phyloP scores from a whole-genome alignment of 257 asterid species.

The Solanum sejunctum region DNA sequence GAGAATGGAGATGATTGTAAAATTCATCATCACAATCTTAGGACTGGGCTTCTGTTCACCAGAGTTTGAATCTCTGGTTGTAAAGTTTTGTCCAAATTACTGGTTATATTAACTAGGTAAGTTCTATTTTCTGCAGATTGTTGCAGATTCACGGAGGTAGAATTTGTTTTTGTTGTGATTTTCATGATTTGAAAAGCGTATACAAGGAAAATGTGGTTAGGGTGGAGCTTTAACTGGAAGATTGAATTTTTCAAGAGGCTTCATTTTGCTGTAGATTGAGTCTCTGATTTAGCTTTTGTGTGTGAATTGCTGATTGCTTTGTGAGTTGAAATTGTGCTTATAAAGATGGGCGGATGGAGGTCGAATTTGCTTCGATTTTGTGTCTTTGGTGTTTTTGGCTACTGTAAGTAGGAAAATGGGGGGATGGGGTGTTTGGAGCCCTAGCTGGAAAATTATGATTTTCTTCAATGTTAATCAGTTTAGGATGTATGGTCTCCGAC shows the following conservation, averaged over 20 bases:
- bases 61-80: background rate
- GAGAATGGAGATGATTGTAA: background rate
- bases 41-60: background rate
- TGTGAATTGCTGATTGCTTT: background rate
- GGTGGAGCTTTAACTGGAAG: background rate
- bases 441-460: background rate
- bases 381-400: background rate
- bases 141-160: background rate
- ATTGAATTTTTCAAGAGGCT: background rate
- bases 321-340: background rate
- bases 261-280: background rate
- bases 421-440: background rate
- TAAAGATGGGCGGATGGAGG: background rate
- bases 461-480: background rate
- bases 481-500: background rate
- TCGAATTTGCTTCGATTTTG: background rate
- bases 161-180: background rate
- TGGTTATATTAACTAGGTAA: background rate
- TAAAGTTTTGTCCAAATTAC: background rate
- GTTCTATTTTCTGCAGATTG: background rate
- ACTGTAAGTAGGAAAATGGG: background rate
- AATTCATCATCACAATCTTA: background rate
- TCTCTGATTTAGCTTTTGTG: background rate
- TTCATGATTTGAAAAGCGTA: background rate
- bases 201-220: background rate